Evolutionary conservation across 805 yeast genomes (phyloP).

Genomic region (Phaffomyces thermotolerans): DNA sequence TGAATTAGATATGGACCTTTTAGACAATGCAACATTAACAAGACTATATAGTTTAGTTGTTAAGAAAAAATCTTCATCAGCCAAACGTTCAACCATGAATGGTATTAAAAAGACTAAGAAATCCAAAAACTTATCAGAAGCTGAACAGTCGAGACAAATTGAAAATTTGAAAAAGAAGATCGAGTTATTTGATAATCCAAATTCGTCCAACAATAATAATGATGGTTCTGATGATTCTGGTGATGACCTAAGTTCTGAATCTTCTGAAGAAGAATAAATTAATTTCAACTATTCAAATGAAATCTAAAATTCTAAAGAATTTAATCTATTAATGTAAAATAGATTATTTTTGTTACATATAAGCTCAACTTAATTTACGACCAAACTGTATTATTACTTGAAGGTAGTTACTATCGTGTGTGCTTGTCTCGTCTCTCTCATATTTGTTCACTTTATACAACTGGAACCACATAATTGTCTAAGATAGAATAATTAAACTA

Average conservation of each 20-base stretch:
- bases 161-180: constrained; percentile 68
- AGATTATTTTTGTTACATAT: neutral
- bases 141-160: constrained; percentile 59
- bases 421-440: no score
- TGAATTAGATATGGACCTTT: constrained; percentile 90
- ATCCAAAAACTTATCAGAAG: constrained; percentile 54
- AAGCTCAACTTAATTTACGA: neutral
- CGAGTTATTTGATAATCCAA: constrained; percentile 51
- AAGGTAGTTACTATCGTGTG: no score
- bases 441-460: no score
- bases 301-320: neutral
- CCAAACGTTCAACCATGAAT: constrained; percentile 7
- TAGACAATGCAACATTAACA: constrained; percentile 76
- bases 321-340: neutral
- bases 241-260: constrained; percentile 56
- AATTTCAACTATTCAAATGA: neutral
- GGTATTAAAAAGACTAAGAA: constrained; percentile 34
- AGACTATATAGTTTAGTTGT: constrained; percentile 82
- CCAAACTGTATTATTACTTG: neutral
- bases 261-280: constrained; percentile 63
- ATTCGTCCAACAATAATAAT: constrained; percentile 11
- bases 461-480: no score
- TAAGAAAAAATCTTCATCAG: constrained; percentile 27
- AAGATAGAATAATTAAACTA: neutral
- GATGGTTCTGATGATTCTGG: constrained; percentile 16